Conservation (phyloP, 352 stramenopile genomes). For the Sclerospora graminicola region DNA sequence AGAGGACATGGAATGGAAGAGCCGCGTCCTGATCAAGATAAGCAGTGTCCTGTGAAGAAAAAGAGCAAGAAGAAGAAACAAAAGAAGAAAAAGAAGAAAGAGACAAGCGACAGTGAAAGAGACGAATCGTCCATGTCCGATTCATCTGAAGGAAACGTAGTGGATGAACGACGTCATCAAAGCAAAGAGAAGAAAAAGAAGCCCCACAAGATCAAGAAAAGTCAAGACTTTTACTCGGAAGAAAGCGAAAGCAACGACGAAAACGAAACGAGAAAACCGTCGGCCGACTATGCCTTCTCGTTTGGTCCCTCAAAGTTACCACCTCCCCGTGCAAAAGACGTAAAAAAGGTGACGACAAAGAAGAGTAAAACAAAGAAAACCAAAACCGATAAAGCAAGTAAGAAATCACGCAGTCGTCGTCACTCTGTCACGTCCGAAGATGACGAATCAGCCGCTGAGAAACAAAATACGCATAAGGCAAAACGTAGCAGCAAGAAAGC, state of each 20-base stretch:
- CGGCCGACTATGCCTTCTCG: constrained; percentile 30
- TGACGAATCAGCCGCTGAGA: constrained; percentile 24
- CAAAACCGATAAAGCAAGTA: constrained; percentile 20
- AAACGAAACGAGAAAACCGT: constrained; percentile 16
- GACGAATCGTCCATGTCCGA: constrained; percentile 12
- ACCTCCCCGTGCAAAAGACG: constrained; percentile 18
- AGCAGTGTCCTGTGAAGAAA: constrained; percentile 12
- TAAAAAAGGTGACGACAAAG: constrained; percentile 9
- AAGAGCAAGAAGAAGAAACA: constrained; percentile 24
- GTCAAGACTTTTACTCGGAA: constrained; percentile 24
- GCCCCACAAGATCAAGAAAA: constrained; percentile 26
- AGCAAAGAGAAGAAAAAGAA: constrained; percentile 29
- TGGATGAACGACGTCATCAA: constrained; percentile 16
- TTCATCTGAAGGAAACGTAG: constrained; percentile 22
- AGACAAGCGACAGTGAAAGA: constrained; percentile 9
- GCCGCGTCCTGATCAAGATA: not conserved
- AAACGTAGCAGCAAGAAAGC: constrained; percentile 20
- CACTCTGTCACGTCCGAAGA: constrained; percentile 34
- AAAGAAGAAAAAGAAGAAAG: constrained; percentile 22
- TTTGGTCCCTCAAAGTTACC: constrained; percentile 44
- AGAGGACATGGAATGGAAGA: constrained; percentile 26
- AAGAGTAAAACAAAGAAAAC: constrained; percentile 15
- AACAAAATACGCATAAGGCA: constrained; percentile 28
- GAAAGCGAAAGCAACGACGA: constrained; percentile 25
- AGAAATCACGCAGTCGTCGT: constrained; percentile 20